Evolutionary conservation across 768 basidiomycete species (phyloP).

Genomic region (Lactarius trivialis): DNA sequence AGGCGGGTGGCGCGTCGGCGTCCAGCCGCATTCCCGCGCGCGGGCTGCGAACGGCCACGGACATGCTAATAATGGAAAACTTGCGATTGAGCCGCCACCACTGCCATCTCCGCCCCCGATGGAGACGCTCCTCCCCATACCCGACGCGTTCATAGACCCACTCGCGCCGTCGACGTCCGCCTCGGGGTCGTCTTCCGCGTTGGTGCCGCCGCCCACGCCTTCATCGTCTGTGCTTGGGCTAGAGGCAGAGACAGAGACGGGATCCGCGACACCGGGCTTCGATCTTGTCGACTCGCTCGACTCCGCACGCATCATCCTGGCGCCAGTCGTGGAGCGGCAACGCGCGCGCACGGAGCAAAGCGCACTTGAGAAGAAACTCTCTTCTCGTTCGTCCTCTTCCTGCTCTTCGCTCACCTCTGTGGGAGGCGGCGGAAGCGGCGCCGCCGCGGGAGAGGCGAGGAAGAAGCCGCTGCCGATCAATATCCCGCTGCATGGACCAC

Average conservation of each 20-base stretch:
- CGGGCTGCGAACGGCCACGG: slow-evolving; percentile 23
- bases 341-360: slow-evolving; percentile 49
- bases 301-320: slow-evolving; percentile 63
- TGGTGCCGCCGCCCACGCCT: not conserved
- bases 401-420: slow-evolving; percentile 23
- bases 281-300: slow-evolving; percentile 56
- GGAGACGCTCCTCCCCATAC: not conserved
- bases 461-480: slow-evolving; percentile 64
- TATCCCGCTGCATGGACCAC: slow-evolving; percentile 79
- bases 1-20: slow-evolving; percentile 63
- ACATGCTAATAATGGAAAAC: slow-evolving; percentile 35
- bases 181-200: not conserved
- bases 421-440: slow-evolving; percentile 26
- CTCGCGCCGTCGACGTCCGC: slow-evolving; percentile 26
- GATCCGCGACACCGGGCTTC: slow-evolving; percentile 23
- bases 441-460: slow-evolving; percentile 29
- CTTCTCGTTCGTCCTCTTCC: slow-evolving; percentile 14
- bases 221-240: not conserved
- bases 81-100: slow-evolving; percentile 39
- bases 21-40: slow-evolving; percentile 48
- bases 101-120: slow-evolving; percentile 22
- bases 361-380: slow-evolving; percentile 45
- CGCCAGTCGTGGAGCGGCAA: slow-evolving; percentile 61
- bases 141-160: slow-evolving; percentile 18
- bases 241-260: not conserved